phyloP scores from a whole-genome alignment of 2,329 filamentous ascomycete genomes.

The Lecanicillium sp. region DNA sequence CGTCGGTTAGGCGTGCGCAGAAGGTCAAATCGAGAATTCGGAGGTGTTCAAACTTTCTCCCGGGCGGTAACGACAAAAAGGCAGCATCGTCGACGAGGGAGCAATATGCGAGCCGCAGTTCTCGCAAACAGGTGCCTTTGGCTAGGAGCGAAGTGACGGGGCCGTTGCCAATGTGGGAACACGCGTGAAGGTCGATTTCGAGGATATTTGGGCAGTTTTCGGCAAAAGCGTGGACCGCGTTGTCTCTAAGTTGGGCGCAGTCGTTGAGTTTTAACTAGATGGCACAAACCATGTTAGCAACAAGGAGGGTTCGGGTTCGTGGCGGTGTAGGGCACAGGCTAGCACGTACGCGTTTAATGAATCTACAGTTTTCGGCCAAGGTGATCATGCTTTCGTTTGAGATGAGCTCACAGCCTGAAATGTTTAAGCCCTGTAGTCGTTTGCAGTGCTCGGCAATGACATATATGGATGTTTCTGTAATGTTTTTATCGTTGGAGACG shows the following conservation, averaged over 20 bases:
- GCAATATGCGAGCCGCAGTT: conserved; percentile 81
- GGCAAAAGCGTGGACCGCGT: conserved; percentile 77
- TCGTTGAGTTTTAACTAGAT: conserved; percentile 84
- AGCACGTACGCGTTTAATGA: conserved; percentile 70
- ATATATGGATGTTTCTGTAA: conserved; percentile 74
- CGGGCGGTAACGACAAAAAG: conserved; percentile 67
- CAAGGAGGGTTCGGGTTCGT: background rate
- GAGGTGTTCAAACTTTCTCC: conserved; percentile 71
- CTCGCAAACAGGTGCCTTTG: conserved; percentile 75
- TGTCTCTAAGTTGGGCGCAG: conserved; percentile 75
- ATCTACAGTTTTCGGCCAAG: conserved; percentile 74
- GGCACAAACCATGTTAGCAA: conserved; percentile 19
- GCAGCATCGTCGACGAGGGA: conserved; percentile 78
- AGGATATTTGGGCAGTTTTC: conserved; percentile 84
- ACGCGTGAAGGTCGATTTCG: conserved; percentile 91
- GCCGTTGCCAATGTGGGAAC: conserved; percentile 69
- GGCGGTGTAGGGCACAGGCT: background rate
- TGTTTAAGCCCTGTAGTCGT: conserved; percentile 84
- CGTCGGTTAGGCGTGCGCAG: conserved; percentile 75
- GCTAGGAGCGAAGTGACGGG: conserved; percentile 75
- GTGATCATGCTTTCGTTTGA: conserved; percentile 78
- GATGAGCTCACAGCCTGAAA: conserved; percentile 76
- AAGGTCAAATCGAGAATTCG: conserved; percentile 91
- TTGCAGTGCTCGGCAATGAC: conserved; percentile 74
- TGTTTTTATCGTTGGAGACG: conserved; percentile 74